Evolutionary conservation across 495 filamentous ascomycete species (phyloP).

Genomic region (Bombardia bombarda): DNA sequence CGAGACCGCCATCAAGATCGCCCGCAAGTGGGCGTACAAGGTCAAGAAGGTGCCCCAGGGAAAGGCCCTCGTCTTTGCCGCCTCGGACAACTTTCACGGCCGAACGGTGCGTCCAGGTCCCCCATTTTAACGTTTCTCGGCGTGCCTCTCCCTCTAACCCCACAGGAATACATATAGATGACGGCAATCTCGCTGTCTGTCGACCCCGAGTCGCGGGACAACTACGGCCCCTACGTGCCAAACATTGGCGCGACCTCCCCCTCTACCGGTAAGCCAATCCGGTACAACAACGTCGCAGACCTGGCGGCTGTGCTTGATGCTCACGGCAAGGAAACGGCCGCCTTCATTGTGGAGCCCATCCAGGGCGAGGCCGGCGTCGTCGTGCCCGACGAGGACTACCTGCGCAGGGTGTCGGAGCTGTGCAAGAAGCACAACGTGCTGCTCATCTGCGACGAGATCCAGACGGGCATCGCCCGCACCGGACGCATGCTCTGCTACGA

Average conservation of each 20-base stretch:
- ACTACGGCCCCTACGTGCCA: constrained; percentile 94
- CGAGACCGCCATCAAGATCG: constrained; percentile 95
- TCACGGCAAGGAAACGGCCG: constrained; percentile 79
- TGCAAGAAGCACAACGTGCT: constrained; percentile 93
- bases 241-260: constrained; percentile 74
- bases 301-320: constrained; percentile 70
- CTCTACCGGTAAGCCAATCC: constrained; percentile 66
- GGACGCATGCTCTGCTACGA: constrained; percentile 88
- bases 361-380: constrained; percentile 97
- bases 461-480: constrained; percentile 92
- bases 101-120: constrained; percentile 63
- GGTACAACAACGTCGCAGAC: constrained; percentile 78
- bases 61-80: constrained; percentile 78
- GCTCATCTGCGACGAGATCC: constrained; percentile 96
- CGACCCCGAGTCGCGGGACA: constrained; percentile 90
- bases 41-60: constrained; percentile 82
- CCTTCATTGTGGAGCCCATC: constrained; percentile 94
- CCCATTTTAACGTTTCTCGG: neutral
- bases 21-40: constrained; percentile 98
- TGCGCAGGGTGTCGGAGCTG: constrained; percentile 69
- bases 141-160: constrained; percentile 14
- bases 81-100: constrained; percentile 91
- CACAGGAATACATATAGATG: constrained; percentile 54
- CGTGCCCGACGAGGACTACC: constrained; percentile 86
- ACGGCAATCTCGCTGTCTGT: constrained; percentile 89